Evolutionary conservation across 2,329 filamentous ascomycete genomes (phyloP).

Genomic region (Rutstroemia sp.): DNA sequence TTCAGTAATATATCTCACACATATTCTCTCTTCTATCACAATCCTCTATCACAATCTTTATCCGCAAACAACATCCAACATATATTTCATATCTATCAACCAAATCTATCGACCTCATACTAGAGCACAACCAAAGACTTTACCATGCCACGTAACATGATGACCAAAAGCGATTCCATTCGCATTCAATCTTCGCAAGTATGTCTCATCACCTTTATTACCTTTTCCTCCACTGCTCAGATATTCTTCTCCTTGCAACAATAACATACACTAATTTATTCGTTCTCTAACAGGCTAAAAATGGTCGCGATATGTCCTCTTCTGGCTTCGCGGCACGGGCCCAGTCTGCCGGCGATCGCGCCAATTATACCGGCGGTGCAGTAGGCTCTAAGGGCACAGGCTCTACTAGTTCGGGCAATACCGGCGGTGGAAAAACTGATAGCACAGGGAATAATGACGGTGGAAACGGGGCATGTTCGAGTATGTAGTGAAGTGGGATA

Average conservation of each 20-base stretch:
- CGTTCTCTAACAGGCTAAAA: neutral
- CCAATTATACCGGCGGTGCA: neutral
- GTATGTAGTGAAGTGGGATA: too few species aligned
- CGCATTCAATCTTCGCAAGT: neutral
- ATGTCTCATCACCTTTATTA: neutral
- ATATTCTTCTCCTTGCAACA: neutral
- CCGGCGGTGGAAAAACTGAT: too few species aligned
- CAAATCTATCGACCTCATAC: too few species aligned
- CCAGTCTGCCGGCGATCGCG: neutral
- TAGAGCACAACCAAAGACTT: neutral
- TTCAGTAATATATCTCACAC: too few species aligned
- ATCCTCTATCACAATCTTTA: too few species aligned
- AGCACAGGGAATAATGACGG: too few species aligned
- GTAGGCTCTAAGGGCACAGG: too few species aligned
- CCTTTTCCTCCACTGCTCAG: neutral
- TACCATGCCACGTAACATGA: neutral
- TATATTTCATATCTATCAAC: too few species aligned
- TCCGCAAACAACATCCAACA: too few species aligned
- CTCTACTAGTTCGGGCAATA: too few species aligned
- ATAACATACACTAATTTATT: neutral
- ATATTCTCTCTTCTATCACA: too few species aligned
- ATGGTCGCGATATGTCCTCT: neutral
- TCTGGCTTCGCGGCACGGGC: neutral
- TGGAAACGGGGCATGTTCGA: too few species aligned
- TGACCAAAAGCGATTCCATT: neutral